Evolutionary conservation across 495 filamentous ascomycete species (phyloP).

Genomic region (Clavariopsis aquatica): DNA sequence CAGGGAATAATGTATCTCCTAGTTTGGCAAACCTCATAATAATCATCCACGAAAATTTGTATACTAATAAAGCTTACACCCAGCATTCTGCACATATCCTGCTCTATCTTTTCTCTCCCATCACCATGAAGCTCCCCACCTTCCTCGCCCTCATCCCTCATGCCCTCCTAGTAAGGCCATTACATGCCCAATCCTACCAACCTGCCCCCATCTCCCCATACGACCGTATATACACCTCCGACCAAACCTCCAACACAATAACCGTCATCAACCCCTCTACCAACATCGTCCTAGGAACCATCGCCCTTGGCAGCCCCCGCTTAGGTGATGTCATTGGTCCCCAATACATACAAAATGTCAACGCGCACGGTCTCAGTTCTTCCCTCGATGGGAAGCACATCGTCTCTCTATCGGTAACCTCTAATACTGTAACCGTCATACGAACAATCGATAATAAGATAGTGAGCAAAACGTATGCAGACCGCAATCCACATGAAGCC

Average conservation of each 20-base stretch:
- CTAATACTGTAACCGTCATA: conserved; percentile 37
- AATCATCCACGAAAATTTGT: too few species aligned
- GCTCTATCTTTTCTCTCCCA: neutral
- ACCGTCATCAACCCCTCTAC: conserved; percentile 35
- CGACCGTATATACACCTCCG: conserved; percentile 38
- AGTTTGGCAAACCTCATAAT: neutral
- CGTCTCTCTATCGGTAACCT: conserved; percentile 31
- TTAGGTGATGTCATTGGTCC: conserved; percentile 31
- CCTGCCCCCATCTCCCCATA: conserved; percentile 22
- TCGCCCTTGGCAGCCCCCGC: conserved; percentile 29
- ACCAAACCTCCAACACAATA: conserved; percentile 39
- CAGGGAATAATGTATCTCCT: neutral
- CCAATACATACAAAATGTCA: conserved; percentile 30
- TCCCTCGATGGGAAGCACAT: conserved; percentile 36
- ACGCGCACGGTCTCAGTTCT: conserved; percentile 35
- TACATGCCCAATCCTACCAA: neutral
- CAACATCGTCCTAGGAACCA: conserved; percentile 35
- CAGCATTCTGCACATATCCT: neutral
- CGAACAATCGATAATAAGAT: conserved; percentile 31
- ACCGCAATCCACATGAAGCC: conserved; percentile 37
- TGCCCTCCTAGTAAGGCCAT: neutral
- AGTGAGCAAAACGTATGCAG: conserved; percentile 31
- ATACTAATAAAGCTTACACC: neutral
- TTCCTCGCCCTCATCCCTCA: neutral
- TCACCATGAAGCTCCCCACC: neutral